Evolutionary conservation across 2,329 filamentous ascomycete genomes (phyloP).

Genomic region (Hypomyces rosellus): DNA sequence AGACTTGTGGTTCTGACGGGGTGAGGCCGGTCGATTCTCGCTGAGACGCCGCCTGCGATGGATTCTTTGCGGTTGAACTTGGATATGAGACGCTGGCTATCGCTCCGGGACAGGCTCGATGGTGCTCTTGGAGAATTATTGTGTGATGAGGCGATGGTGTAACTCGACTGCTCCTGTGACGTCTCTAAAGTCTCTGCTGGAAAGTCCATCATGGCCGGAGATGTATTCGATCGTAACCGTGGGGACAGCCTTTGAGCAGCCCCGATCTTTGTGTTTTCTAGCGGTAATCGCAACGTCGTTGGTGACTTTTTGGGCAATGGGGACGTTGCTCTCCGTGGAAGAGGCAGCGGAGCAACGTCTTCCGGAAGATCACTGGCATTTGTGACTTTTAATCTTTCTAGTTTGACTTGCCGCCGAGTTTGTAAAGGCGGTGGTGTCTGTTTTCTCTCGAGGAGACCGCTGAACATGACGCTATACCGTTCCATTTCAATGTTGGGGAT

Average conservation of each 20-base stretch:
- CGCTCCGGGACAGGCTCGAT: not conserved
- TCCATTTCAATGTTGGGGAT: slow-evolving; percentile 79
- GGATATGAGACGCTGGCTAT: slow-evolving; percentile 13
- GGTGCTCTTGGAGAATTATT: not conserved
- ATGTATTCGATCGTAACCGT: slow-evolving; percentile 47
- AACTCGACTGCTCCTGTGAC: slow-evolving; percentile 1
- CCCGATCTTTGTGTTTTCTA: slow-evolving; percentile 22
- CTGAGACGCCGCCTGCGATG: not conserved
- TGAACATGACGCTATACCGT: slow-evolving; percentile 92
- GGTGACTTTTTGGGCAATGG: slow-evolving; percentile 40
- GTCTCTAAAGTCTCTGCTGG: not conserved
- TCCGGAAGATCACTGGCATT: slow-evolving; percentile 20
- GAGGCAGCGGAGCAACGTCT: slow-evolving; percentile 27
- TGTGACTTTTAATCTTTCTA: slow-evolving; percentile 48
- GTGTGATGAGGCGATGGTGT: slow-evolving; percentile 6
- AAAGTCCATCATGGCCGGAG: slow-evolving; percentile 34
- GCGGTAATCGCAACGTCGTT: slow-evolving; percentile 39
- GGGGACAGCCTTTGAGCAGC: slow-evolving; percentile 29
- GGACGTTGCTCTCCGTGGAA: slow-evolving; percentile 42
- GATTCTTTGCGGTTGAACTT: slow-evolving; percentile 13
- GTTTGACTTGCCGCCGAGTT: slow-evolving; percentile 51
- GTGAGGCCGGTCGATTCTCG: too few relatives aligned
- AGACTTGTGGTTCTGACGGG: not conserved
- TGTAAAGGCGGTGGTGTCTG: slow-evolving; percentile 34
- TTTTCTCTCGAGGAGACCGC: slow-evolving; percentile 55